phyloP scores from a whole-genome alignment of 176 grass and related monocot genomes.

The Puccinellia tenuiflora region DNA sequence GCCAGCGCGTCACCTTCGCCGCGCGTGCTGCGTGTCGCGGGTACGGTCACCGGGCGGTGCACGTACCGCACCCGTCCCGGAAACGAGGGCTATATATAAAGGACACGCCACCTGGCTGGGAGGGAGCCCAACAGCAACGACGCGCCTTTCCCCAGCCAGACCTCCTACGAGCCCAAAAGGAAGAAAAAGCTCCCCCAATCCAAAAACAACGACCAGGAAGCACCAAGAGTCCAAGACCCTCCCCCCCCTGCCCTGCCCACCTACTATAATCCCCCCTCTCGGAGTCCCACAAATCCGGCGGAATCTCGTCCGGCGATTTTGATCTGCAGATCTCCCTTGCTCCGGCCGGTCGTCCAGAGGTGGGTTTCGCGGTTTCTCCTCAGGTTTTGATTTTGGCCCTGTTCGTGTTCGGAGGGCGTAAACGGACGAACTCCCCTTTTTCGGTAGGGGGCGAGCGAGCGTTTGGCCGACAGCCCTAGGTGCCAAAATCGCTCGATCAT shows the following conservation, averaged over 20 bases:
- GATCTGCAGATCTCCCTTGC: background rate
- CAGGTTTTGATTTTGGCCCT: background rate
- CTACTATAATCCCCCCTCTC: background rate
- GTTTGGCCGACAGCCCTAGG: background rate
- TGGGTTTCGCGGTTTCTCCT: slow-evolving; percentile 4
- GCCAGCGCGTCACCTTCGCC: background rate
- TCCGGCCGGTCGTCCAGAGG: background rate
- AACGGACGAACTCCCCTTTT: background rate
- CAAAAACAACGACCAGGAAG: background rate
- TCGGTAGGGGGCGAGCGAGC: background rate
- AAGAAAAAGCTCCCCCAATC: background rate
- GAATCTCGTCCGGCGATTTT: background rate
- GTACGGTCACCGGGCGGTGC: slow-evolving; percentile 26
- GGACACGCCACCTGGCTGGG: background rate
- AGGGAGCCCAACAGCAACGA: background rate
- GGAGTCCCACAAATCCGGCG: background rate
- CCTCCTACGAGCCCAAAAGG: background rate
- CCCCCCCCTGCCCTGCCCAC: background rate
- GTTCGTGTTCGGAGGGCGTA: background rate
- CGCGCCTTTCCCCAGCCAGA: background rate
- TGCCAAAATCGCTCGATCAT: background rate
- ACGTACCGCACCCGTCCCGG: background rate
- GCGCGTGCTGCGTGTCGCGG: background rate
- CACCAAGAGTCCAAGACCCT: background rate
- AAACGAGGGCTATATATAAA: slow-evolving; percentile 30